phyloP scores from a whole-genome alignment of 208 protist genomes.

The Wallacemonas sp. region DNA sequence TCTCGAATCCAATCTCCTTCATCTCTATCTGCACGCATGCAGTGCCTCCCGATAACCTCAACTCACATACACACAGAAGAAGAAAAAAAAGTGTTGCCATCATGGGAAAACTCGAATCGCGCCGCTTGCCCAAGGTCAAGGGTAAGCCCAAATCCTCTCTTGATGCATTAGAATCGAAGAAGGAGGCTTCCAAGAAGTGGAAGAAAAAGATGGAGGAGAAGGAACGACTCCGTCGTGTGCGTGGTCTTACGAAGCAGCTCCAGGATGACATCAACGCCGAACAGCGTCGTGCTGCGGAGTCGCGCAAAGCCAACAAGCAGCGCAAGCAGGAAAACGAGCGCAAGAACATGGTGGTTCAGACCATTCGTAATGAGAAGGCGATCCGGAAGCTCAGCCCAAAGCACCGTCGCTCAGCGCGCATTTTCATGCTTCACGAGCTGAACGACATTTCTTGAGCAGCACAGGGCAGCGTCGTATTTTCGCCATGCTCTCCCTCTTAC shows the following conservation, averaged over 20 bases:
- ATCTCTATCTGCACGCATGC: too few species aligned
- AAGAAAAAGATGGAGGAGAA: constrained; percentile 82
- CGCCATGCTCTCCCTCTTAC: not conserved
- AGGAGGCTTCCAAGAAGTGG: constrained; percentile 63
- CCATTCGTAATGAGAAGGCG: constrained; percentile 88
- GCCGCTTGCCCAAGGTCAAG: constrained; percentile 54
- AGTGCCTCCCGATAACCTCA: too few species aligned
- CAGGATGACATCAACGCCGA: constrained; percentile 86
- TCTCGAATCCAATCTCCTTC: too few species aligned
- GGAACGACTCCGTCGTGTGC: constrained; percentile 56
- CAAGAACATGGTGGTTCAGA: constrained; percentile 92
- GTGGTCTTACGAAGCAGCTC: constrained; percentile 63
- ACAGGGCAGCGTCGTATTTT: not conserved
- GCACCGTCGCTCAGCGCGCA: constrained; percentile 82
- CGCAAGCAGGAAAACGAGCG: constrained; percentile 85
- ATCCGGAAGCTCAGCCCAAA: constrained; percentile 90
- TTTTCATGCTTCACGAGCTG: constrained; percentile 90
- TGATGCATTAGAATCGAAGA: constrained; percentile 44
- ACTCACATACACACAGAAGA: too few species aligned
- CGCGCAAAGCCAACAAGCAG: constrained; percentile 81
- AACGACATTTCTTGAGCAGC: constrained; percentile 23
- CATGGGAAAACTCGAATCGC: constrained; percentile 72
- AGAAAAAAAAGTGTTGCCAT: too few species aligned
- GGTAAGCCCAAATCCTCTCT: constrained; percentile 57
- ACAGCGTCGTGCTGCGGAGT: constrained; percentile 66